Percentiles rank a stretch among this genome's conserved stretches.
These are phyloP conservation scores for Pseudocercospora cruenta DNA, from an alignment of 2,329 filamentous ascomycete species.

Conservation along the genomic window DNA sequence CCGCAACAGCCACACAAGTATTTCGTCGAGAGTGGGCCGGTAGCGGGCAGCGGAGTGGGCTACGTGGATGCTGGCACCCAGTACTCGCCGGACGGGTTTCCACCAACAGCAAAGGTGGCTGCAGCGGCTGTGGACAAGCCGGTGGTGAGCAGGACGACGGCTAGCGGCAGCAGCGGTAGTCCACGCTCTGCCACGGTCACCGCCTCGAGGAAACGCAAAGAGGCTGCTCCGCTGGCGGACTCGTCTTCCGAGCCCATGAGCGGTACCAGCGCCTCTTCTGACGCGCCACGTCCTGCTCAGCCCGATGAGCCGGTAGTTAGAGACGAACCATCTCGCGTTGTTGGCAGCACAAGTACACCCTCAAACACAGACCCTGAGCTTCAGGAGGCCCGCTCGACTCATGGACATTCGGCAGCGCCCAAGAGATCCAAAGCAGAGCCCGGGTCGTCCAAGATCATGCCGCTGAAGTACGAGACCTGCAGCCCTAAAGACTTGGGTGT, in stretches of 20 bases:
- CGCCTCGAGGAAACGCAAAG: constrained; percentile 35
- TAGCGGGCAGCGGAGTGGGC: constrained; percentile 15
- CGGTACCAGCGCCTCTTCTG: constrained; percentile 24
- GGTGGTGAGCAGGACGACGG: constrained; percentile 15
- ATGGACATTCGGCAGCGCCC: constrained; percentile 39
- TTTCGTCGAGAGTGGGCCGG: constrained; percentile 16
- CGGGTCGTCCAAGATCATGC: constrained; percentile 61
- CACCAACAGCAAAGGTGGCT: constrained; percentile 45
- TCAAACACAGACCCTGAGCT: constrained; percentile 20
- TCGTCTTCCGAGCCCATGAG: constrained; percentile 28
- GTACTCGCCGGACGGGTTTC: constrained; percentile 55
- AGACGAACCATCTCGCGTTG: constrained; percentile 18
- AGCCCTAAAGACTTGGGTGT: constrained; percentile 84
- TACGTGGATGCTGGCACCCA: constrained; percentile 57
- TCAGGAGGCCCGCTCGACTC: constrained; percentile 36
- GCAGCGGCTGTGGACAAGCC: constrained; percentile 26
- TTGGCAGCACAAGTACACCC: constrained; percentile 13
- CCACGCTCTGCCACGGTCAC: not conserved
- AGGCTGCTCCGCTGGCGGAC: constrained; percentile 23
- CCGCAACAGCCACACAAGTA: constrained; percentile 21
- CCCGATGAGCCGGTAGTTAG: constrained; percentile 17
- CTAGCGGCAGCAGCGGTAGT: constrained; percentile 5
- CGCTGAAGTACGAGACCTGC: constrained; percentile 78
- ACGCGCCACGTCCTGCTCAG: constrained; percentile 21
- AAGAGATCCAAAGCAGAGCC: constrained; percentile 54